Evolutionary conservation across 192 early-diverging fungal genomes (phyloP).

Genomic region (Cladochytrium replicatum): DNA sequence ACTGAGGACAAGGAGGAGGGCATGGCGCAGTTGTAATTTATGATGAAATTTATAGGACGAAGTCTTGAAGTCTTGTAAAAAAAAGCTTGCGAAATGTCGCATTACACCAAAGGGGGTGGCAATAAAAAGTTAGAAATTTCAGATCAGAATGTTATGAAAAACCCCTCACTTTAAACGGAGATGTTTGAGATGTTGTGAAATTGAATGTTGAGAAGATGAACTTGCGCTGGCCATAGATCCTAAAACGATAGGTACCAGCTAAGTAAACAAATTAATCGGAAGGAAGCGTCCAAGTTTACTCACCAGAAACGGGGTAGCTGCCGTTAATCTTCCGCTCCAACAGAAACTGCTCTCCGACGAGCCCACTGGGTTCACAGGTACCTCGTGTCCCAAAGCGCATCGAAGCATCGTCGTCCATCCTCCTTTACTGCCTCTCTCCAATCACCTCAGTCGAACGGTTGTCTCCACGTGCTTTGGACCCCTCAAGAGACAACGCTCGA

Average conservation of each 20-base stretch:
- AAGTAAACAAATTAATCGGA: background rate
- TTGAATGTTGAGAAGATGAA: too few species aligned
- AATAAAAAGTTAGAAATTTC: too few species aligned
- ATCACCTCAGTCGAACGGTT: conserved; percentile 28
- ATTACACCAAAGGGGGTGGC: too few species aligned
- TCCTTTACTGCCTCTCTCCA: conserved; percentile 24
- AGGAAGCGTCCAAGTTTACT: background rate
- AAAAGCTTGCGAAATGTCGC: too few species aligned
- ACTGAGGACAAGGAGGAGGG: too few species aligned
- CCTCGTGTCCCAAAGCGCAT: conserved; percentile 43
- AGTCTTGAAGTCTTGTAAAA: too few species aligned
- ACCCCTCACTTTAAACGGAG: too few species aligned
- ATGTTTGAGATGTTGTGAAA: too few species aligned
- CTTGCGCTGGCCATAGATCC: conserved; percentile 25
- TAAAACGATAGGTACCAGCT: conserved; percentile 34
- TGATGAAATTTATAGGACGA: too few species aligned
- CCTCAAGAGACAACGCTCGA: conserved; percentile 28
- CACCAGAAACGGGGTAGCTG: conserved; percentile 8
- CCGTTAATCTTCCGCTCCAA: conserved; percentile 24
- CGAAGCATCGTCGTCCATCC: too few species aligned
- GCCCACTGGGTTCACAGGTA: conserved; percentile 25
- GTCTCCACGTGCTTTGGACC: conserved; percentile 22
- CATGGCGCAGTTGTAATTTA: too few species aligned
- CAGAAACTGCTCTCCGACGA: conserved; percentile 22
- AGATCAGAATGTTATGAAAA: too few species aligned